A percentile compares a stretch with the other conserved stretches of the same genome.
These are phyloP conservation scores for Penicillium freii DNA, from an alignment of 2,329 filamentous ascomycete genomes.

Conservation along the genomic window DNA sequence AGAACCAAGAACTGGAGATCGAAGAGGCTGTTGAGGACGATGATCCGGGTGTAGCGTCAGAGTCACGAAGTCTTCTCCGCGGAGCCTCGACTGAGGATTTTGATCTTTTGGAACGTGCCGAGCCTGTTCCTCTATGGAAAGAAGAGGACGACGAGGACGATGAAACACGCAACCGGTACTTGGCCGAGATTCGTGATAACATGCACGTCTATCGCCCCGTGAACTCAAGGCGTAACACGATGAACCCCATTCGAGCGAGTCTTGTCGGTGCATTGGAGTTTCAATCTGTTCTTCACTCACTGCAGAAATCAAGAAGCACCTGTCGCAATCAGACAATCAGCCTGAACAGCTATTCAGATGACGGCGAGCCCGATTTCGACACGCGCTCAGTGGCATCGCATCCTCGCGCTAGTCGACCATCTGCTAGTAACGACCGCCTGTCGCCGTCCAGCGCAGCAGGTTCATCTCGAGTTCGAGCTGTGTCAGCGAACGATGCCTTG, in stretches of 20 bases:
- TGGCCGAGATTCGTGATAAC: conserved; percentile 83
- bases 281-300: conserved; percentile 79
- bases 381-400: conserved; percentile 50
- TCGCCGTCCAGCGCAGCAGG: conserved; percentile 25
- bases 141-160: conserved; percentile 56
- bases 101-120: conserved; percentile 57
- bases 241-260: conserved; percentile 87
- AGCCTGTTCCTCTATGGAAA: conserved; percentile 40
- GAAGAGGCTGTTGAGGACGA: conserved; percentile 58
- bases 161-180: conserved; percentile 57
- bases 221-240: conserved; percentile 64
- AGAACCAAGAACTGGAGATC: conserved; percentile 58
- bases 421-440: conserved; percentile 22
- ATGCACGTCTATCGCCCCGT: conserved; percentile 80
- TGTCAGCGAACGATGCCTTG: conserved; percentile 59
- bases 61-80: conserved; percentile 46
- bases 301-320: conserved; percentile 77
- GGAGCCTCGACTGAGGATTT: conserved; percentile 62
- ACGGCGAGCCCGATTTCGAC: conserved; percentile 51
- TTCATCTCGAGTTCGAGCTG: conserved; percentile 49
- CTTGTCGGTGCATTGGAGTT: conserved; percentile 93
- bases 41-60: conserved; percentile 47
- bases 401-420: conserved; percentile 34
- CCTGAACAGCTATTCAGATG: conserved; percentile 67
- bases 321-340: conserved; percentile 65